Evolutionary conservation across 352 stramenopile genomes (phyloP), one percentile per base, ranked within the genome.

Genomic region (Pythium dissotocum): DNA sequence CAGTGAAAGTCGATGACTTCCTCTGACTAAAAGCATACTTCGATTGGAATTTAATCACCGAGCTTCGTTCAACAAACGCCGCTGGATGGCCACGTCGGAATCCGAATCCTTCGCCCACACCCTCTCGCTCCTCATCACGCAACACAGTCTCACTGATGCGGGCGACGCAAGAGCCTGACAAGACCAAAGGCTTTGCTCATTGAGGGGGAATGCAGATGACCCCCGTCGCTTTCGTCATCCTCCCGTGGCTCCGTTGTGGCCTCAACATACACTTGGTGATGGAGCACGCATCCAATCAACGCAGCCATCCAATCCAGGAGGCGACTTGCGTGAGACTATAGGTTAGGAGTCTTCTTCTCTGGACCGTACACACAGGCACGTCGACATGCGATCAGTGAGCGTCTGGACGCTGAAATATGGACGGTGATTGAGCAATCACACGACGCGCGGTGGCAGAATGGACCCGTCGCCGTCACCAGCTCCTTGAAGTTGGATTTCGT

Each of bases 31-130:
- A 52, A 9, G 18, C 9, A n/a, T 16, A 5, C 44, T 52, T 52
- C 44, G 44, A 52, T 52, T 18, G 44, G 44, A 52, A 52, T 28
- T 52, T 52, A 52, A 52, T 52, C 44, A 16, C 44, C 5, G 12
- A 18, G 12, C 16, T 28, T 52, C 6, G 44, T 52, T 52, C 44
- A 52, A 52, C 44, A 16, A 52, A 52, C 44, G 44, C 44, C 6
- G 0, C n/a, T 44, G 36, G 36, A 8, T 16, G 6, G 18, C 1
- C 44, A 52, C 44, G 16, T 52, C 44, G 44, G n/a, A 52, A 28
- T 52, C 18, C 44, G n/a, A 52, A 28, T 6, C 44, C 16, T 13
- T 2, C 44, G 5, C 1, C 9, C 38, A 10, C 38, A 40, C 35
- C 35, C 2, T 9, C 38, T 44, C 38, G 10, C 38, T 44, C 28